A percentile compares a stretch with the other conserved stretches of the same genome.
phyloP scores from a whole-genome alignment of 495 filamentous ascomycete species.

The Penicillium soppii region DNA sequence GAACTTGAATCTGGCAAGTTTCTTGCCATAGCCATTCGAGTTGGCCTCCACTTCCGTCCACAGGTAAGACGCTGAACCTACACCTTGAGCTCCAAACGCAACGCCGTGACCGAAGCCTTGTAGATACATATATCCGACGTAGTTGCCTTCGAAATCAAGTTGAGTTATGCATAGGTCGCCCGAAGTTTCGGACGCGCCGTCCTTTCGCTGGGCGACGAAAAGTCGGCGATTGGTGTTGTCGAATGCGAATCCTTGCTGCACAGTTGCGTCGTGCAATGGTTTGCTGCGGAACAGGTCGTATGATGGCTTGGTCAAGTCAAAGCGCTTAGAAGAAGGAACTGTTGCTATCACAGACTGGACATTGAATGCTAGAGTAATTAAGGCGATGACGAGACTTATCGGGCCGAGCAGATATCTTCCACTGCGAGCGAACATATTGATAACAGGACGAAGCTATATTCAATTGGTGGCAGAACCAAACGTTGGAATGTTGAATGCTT shows the following conservation, averaged over 20 bases:
- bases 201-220: constrained; percentile 15
- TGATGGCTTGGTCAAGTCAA: constrained; percentile 15
- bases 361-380: background rate
- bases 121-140: constrained; percentile 17
- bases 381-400: background rate
- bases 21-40: constrained; percentile 18
- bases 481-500: no score
- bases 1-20: constrained; percentile 20
- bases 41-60: constrained; percentile 21
- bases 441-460: background rate
- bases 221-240: constrained; percentile 22
- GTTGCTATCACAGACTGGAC: background rate
- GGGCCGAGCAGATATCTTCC: no score
- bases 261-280: constrained; percentile 10
- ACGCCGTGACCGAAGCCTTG: constrained; percentile 20
- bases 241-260: constrained; percentile 23
- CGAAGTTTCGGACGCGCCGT: constrained; percentile 6
- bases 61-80: constrained; percentile 15
- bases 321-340: constrained; percentile 11
- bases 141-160: constrained; percentile 20
- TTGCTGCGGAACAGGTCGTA: constrained; percentile 18
- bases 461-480: no score
- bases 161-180: constrained; percentile 22
- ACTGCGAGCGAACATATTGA: no score
- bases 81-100: constrained; percentile 14